Evolutionary conservation across 2,329 filamentous ascomycete species (phyloP).

Genomic region (Elsinoe ampelina): DNA sequence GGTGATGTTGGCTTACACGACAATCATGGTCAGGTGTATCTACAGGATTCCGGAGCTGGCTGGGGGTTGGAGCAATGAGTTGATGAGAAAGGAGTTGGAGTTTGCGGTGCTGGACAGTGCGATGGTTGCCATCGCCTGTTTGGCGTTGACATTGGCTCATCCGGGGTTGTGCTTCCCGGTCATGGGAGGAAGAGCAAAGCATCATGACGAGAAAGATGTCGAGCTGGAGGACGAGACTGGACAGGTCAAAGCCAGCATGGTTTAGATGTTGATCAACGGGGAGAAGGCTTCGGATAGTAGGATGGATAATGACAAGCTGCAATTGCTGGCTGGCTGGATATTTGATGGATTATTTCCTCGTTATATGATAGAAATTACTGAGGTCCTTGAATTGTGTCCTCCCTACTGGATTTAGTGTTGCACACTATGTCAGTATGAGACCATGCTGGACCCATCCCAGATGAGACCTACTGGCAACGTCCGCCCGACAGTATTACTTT

Average conservation of each 20-base stretch:
- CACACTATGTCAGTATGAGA: too few relatives aligned
- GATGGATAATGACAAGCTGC: too few relatives aligned
- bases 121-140: slow-evolving; percentile 39
- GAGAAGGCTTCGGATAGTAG: too few relatives aligned
- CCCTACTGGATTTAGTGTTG: too few relatives aligned
- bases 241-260: not conserved
- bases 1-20: slow-evolving; percentile 22
- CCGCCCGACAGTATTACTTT: too few relatives aligned
- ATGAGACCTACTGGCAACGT: too few relatives aligned
- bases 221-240: not conserved
- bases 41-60: slow-evolving; percentile 26
- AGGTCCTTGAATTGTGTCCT: too few relatives aligned
- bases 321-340: too few relatives aligned
- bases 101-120: slow-evolving; percentile 28
- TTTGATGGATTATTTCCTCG: too few relatives aligned
- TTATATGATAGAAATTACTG: too few relatives aligned
- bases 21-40: slow-evolving; percentile 23
- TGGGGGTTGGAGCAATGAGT: slow-evolving; percentile 18
- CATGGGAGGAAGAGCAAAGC: not conserved
- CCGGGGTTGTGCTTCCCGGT: slow-evolving; percentile 24
- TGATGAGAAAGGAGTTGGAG: slow-evolving; percentile 17
- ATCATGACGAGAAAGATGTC: not conserved
- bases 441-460: too few relatives aligned
- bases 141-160: slow-evolving; percentile 37
- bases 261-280: too few relatives aligned